phyloP scores from a whole-genome alignment of 352 stramenopile species.

The Globisporangium echinulatum region DNA sequence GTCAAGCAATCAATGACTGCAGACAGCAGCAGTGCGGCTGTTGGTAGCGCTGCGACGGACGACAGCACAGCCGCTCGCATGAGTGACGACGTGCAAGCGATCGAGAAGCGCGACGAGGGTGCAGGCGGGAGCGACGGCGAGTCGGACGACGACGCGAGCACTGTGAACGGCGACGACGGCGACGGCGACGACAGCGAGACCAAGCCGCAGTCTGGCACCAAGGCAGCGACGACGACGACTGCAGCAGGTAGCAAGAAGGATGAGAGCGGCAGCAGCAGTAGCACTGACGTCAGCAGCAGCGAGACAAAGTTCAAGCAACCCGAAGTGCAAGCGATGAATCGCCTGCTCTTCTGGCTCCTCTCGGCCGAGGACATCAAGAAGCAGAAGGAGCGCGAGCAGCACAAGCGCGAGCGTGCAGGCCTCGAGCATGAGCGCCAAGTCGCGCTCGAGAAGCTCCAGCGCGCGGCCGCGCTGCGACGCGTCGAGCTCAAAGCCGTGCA shows the following conservation, averaged over 20 bases:
- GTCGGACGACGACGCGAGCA: constrained; percentile 37
- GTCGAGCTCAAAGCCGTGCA: constrained; percentile 83
- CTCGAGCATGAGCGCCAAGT: constrained; percentile 71
- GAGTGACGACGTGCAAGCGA: not conserved
- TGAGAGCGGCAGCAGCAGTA: not conserved
- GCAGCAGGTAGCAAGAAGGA: constrained; percentile 8
- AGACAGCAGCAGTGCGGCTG: not conserved
- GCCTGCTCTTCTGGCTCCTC: constrained; percentile 77
- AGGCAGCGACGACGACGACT: constrained; percentile 4
- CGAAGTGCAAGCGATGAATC: constrained; percentile 88
- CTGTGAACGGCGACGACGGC: constrained; percentile 26
- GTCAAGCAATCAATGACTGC: not conserved
- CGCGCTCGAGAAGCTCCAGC: constrained; percentile 62
- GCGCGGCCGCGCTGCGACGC: constrained; percentile 50
- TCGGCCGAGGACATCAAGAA: constrained; percentile 82
- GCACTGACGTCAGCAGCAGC: constrained; percentile 4
- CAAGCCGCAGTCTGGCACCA: constrained; percentile 10
- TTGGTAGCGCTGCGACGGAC: not conserved
- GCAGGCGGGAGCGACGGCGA: constrained; percentile 40
- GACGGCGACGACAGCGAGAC: constrained; percentile 23
- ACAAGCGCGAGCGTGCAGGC: constrained; percentile 67
- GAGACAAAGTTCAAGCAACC: constrained; percentile 74
- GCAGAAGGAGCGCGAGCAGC: constrained; percentile 69
- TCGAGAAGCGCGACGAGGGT: constrained; percentile 16
- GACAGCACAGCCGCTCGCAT: not conserved